Base-by-base conservation (phyloP, 164 flowering plant species). In the Vitis rotundifolia region DNA sequence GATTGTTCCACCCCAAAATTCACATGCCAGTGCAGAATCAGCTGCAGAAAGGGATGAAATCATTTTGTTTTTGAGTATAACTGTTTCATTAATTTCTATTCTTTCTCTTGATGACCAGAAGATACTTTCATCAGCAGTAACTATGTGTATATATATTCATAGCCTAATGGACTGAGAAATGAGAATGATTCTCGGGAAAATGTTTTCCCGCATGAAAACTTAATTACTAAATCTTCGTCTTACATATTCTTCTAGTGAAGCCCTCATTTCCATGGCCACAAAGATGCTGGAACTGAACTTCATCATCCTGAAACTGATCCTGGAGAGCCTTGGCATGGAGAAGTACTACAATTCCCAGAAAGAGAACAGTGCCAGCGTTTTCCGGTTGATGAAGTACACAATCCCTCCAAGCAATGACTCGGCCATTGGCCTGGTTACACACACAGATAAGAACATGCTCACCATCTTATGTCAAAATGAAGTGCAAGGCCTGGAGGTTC, bases 351-450 rank as follows among this genome's bases (percentile, higher is more conserved):
- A 76, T 3, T 61, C 74, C 0, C 67, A 60, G 12, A 67, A 70
- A 0, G 72, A 77, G 18, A 67, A 66, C 44, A 76, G 49, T n/a
- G 5, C 56, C 3, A 13, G 65, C 13, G 10, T 67, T 0, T 70
- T 85, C 7, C 81, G 88, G 0, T 18, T 83, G 49, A 83, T 82
- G 83, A 87, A 87, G 58, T 87, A 87, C 67, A 61, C 19, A 11
- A 75, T 76, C 6, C 80, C 80, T 1, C 69, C 73, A 0, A 60
- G 58, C 8, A 72, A 68, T 11, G 82, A 69, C 11, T 22, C 68
- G n/a, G 68, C 73, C 19, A 28, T 77, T 0, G 86, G 86, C 16
- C 68, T 85, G 0, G 31, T 63, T 19, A 47, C 85, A 51, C 91
- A 87, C 68, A 82, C 78, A 0, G 83, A 80, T 53, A 74, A 72